These are phyloP conservation scores for Misopates orontium DNA, from an alignment of 257 asterid species.

Conservation along the genomic window DNA sequence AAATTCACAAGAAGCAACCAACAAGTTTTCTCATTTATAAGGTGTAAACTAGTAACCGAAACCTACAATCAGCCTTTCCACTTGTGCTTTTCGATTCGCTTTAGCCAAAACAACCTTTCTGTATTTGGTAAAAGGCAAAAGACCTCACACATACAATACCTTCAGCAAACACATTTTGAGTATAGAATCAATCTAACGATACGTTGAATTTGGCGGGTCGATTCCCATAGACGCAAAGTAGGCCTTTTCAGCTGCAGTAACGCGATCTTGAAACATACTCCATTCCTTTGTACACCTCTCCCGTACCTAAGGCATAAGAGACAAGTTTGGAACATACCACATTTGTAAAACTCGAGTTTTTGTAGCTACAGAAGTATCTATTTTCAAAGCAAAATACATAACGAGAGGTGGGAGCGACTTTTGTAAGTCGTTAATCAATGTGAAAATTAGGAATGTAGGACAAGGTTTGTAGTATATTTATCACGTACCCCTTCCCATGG, in stretches of 20 bases:
- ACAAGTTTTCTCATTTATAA: no score
- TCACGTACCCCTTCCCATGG: constrained; percentile 97
- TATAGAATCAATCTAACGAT: constrained; percentile 32
- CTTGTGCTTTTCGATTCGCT: constrained; percentile 3
- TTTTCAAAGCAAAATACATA: no score
- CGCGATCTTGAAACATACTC: constrained; percentile 72
- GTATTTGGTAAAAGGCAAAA: background rate
- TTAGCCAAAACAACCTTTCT: background rate
- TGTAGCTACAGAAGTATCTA: no score
- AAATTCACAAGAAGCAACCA: no score
- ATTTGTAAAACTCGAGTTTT: background rate
- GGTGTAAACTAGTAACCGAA: no score
- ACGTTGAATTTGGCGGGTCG: constrained; percentile 62
- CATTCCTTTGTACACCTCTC: constrained; percentile 86
- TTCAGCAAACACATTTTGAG: background rate
- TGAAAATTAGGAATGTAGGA: no score
- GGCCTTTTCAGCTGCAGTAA: constrained; percentile 68
- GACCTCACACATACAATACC: background rate
- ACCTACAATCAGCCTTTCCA: background rate
- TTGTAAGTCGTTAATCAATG: no score
- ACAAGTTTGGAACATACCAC: no score
- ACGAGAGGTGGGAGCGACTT: no score
- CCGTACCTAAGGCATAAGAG: constrained; percentile 51
- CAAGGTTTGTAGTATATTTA: background rate
- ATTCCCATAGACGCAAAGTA: constrained; percentile 67